phyloP scores from a whole-genome alignment of 1,284 basidiomycete genomes.

The Ganoderma lucidum region DNA sequence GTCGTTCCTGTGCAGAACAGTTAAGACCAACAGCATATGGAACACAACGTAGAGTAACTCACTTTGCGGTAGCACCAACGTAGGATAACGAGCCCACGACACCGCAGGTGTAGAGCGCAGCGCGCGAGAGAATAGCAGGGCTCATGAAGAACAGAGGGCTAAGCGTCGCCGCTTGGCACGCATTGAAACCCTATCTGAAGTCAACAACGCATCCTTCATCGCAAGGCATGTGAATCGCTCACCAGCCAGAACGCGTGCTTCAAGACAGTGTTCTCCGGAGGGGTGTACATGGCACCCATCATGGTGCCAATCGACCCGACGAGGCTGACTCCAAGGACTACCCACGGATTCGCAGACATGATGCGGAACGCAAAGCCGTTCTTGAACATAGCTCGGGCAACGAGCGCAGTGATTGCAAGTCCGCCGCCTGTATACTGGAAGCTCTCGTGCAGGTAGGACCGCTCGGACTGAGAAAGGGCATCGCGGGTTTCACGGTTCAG shows the following conservation, averaged over 20 bases:
- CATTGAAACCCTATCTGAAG: slow-evolving; percentile 77
- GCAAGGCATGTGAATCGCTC: slow-evolving; percentile 40
- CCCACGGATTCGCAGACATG: slow-evolving; percentile 90
- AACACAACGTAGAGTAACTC: slow-evolving; percentile 33
- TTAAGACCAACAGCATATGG: slow-evolving; percentile 16
- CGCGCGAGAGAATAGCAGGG: slow-evolving; percentile 88
- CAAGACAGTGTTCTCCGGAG: slow-evolving; percentile 74
- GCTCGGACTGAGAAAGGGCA: slow-evolving; percentile 65
- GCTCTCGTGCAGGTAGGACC: slow-evolving; percentile 79
- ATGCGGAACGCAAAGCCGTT: slow-evolving; percentile 80
- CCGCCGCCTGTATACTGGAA: slow-evolving; percentile 91
- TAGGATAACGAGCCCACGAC: slow-evolving; percentile 87
- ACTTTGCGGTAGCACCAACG: slow-evolving; percentile 89
- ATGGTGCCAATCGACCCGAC: slow-evolving; percentile 81
- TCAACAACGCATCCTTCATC: slow-evolving; percentile 7
- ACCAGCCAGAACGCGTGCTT: slow-evolving; percentile 85
- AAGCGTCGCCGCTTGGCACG: slow-evolving; percentile 85
- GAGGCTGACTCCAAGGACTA: slow-evolving; percentile 85
- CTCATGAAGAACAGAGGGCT: slow-evolving; percentile 88
- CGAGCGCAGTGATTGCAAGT: slow-evolving; percentile 77
- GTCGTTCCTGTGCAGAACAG: slow-evolving; percentile 63
- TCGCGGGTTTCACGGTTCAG: slow-evolving; percentile 85
- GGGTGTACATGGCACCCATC: slow-evolving; percentile 80
- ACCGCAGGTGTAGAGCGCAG: slow-evolving; percentile 89
- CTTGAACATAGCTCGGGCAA: slow-evolving; percentile 81